These are phyloP conservation scores for Ailanthus altissimus DNA, from an alignment of 345 rosid genomes.

Conservation along the genomic window DNA sequence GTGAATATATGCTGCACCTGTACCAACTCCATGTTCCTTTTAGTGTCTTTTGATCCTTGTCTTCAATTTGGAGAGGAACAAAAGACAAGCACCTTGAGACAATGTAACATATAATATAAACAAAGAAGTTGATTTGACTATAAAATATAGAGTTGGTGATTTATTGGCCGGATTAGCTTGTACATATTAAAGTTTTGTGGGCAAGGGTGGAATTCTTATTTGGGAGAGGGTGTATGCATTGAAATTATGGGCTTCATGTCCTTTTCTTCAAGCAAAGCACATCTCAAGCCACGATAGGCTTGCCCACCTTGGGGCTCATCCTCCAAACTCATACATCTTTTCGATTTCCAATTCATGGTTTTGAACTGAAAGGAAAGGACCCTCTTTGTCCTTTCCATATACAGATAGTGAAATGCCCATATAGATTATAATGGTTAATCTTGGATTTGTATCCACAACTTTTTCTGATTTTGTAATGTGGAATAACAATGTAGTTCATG, in stretches of 20 bases:
- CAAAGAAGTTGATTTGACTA: background rate
- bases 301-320: no score
- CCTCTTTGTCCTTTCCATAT: background rate
- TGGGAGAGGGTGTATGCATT: no score
- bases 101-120: background rate
- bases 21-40: background rate
- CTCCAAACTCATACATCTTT: no score
- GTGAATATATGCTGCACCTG: background rate
- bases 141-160: background rate
- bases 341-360: no score
- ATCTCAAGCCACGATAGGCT: no score
- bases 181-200: background rate
- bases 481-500: background rate
- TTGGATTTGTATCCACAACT: background rate
- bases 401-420: background rate
- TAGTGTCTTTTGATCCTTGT: background rate
- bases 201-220: background rate
- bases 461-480: background rate
- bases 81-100: conserved; percentile 16
- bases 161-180: background rate
- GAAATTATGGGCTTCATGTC: no score
- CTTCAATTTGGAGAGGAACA: background rate
- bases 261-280: no score
- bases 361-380: background rate
- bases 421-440: background rate